Evolutionary conservation across 768 basidiomycete species (phyloP), one percentile per base, ranked within the genome.

Genomic region (Pisolithus albus): DNA sequence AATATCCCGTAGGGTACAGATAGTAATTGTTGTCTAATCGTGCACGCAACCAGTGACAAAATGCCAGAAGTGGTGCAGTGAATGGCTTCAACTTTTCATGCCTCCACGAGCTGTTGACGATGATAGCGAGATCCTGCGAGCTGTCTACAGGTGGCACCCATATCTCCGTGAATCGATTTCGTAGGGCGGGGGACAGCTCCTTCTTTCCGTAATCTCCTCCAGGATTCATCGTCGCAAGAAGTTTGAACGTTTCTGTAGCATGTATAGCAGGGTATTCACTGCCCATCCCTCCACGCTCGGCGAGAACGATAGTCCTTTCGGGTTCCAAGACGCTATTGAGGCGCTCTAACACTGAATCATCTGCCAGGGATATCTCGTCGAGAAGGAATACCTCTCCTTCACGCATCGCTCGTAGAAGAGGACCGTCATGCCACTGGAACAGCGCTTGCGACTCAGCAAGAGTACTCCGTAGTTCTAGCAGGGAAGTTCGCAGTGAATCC

Each of bases 131-230:
- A 64, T 99, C 96, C 5, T 63, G 60, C 16, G 82, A 75, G 53
- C 82, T 75, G 51, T 88, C 82, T 28, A 97, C 79, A 16, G 83
- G 72, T 3, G 95, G 94, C 0, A 99, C 96, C 95, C 96, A 99
- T 30, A 99, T 95, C 66, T 99, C 96, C 4, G 96, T 99, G 70
- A 99, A 99, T 5, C 96, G 83, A 70, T 98, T 99, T 18, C 96
- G 83, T 37, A 99, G 74, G 0, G 96, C 96, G 30, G 94, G 95
- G 1, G 96, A 98, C 2, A 99, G 73, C 64, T 99, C 96, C 65
- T 98, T 99, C 75, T 99, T 99, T 21, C 96, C 96, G 60, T 94
- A 98, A 62, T 99, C 96, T 13, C 96, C 96, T 18, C 96, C 96
- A 0, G 96, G 96, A 65, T 99, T 99, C 96, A 99, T 99, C 3